Conservation (phyloP, 129 eudicot species). For the Chrysanthemum seticuspe region DNA sequence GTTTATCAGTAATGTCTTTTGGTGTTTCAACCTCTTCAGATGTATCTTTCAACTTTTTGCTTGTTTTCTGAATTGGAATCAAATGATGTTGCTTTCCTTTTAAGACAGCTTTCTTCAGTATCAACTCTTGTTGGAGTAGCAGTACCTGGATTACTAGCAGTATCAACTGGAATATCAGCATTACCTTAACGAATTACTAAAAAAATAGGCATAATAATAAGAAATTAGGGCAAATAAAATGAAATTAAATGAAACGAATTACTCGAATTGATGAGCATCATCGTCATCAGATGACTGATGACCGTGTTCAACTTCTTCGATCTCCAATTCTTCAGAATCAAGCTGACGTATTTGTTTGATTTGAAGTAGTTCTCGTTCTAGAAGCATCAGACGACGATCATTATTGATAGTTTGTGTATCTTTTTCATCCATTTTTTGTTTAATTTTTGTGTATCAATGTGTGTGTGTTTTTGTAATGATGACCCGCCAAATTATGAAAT, state of each 20-base stretch:
- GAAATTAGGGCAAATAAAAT: neutral
- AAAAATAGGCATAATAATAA: neutral
- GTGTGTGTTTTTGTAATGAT: no score
- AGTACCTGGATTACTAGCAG: no score
- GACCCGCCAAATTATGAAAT: no score
- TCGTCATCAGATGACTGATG: slow-evolving; percentile 68
- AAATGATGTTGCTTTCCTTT: no score
- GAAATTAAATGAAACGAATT: neutral
- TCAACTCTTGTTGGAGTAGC: no score
- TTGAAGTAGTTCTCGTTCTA: slow-evolving; percentile 70
- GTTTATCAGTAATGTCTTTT: no score
- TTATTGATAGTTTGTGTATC: slow-evolving; percentile 31
- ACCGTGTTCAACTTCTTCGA: slow-evolving; percentile 81
- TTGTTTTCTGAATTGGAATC: no score
- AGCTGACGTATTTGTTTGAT: slow-evolving; percentile 78
- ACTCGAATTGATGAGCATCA: neutral
- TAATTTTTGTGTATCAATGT: slow-evolving; percentile 19
- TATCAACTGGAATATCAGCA: no score
- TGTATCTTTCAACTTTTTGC: no score
- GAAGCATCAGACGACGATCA: slow-evolving; percentile 32
- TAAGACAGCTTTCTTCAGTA: no score
- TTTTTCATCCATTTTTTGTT: slow-evolving; percentile 3
- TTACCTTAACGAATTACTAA: no score
- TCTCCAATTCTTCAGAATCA: slow-evolving; percentile 74
- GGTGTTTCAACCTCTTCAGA: no score